Conservation (phyloP, 2,329 filamentous ascomycete species). For the Colletotrichum sublineola region DNA sequence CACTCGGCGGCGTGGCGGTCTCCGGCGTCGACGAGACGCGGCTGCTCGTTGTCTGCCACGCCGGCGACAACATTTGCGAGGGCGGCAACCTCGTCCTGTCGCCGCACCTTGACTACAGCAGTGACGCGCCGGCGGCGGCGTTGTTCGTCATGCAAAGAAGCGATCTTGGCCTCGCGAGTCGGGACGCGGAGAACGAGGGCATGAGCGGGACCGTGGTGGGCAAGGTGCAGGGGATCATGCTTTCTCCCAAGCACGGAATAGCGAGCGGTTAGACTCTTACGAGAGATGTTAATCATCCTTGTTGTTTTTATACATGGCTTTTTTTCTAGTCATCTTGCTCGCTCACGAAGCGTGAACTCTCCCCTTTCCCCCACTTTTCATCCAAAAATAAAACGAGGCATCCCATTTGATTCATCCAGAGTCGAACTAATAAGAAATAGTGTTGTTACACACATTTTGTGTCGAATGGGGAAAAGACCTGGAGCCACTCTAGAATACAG, state of each 20-base stretch:
- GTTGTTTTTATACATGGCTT: too few relatives aligned
- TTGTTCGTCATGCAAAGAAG: slow-evolving; percentile 46
- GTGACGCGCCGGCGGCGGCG: slow-evolving; percentile 42
- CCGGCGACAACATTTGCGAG: slow-evolving; percentile 49
- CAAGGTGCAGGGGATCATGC: slow-evolving; percentile 39
- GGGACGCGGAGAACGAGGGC: slow-evolving; percentile 45
- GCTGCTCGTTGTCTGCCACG: slow-evolving; percentile 47
- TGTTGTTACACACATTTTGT: slow-evolving; percentile 7
- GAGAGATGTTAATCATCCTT: neutral
- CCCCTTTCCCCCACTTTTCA: neutral
- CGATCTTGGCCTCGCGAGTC: slow-evolving; percentile 45
- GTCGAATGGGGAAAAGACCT: neutral
- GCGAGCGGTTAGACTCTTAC: slow-evolving; percentile 5
- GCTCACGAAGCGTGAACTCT: neutral
- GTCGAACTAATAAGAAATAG: neutral
- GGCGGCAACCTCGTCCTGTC: slow-evolving; percentile 32
- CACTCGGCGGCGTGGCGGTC: slow-evolving; percentile 42
- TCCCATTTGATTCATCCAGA: neutral
- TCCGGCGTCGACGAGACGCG: slow-evolving; percentile 44
- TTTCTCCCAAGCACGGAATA: slow-evolving; percentile 4
- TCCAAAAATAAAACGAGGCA: neutral
- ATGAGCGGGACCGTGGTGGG: slow-evolving; percentile 44
- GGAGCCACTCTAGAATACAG: neutral
- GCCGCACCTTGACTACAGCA: slow-evolving; percentile 41
- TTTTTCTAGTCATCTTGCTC: too few relatives aligned